Percentiles rank a stretch among this genome's conserved stretches.
phyloP scores from a whole-genome alignment of 768 basidiomycete species.

The Tylopilus intermedius region DNA sequence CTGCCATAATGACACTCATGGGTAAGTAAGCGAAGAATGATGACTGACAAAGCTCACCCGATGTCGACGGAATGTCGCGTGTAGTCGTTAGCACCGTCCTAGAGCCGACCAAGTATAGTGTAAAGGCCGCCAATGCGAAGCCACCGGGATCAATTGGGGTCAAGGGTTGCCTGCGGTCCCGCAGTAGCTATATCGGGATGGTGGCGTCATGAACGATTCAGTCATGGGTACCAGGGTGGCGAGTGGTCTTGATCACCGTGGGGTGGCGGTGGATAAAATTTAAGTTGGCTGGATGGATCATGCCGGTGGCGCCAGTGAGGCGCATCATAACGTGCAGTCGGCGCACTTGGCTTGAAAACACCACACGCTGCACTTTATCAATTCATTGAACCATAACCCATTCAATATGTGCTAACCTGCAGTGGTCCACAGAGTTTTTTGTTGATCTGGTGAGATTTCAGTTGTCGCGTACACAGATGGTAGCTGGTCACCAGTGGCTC shows the following conservation, averaged over 20 bases:
- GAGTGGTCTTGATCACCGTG: neutral
- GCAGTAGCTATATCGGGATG: neutral
- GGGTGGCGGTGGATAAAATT: no score
- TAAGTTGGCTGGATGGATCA: no score
- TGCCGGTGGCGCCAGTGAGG: no score
- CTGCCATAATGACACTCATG: neutral
- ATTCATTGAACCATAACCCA: no score
- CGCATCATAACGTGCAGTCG: no score
- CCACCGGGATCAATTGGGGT: neutral
- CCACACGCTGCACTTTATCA: no score
- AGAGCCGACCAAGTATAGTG: neutral
- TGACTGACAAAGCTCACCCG: constrained; percentile 3
- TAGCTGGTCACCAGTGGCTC: no score
- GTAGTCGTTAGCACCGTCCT: neutral
- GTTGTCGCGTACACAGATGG: no score
- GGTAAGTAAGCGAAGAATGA: neutral
- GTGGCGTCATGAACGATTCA: neutral
- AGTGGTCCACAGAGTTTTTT: no score
- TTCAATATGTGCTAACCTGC: no score
- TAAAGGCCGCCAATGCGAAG: neutral
- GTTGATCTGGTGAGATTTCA: no score
- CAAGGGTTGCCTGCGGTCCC: constrained; percentile 1
- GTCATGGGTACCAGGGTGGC: neutral
- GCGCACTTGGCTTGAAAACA: no score
- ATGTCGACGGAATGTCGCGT: neutral